Evolutionary conservation across 2,329 filamentous ascomycete species (phyloP), one percentile per base, ranked within the genome.

Genomic region (Paraconiothyrium sp.): DNA sequence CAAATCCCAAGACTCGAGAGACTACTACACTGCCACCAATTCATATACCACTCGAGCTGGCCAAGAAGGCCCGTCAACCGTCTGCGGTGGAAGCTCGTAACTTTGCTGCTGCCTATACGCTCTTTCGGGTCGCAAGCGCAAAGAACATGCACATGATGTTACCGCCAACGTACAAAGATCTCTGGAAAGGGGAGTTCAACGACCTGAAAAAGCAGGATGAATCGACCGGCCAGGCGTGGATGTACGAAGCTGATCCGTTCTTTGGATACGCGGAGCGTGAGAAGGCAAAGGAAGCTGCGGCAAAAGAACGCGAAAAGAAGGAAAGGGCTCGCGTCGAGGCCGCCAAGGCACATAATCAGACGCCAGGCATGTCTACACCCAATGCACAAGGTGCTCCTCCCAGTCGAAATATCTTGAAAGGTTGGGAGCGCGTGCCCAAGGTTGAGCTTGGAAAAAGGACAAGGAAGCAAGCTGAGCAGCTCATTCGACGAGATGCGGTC

Each of bases 191-290:
- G 6, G 89, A 94, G 60, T 97, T 99, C 68, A 87, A 91, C 64
- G 86, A 88, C 4, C 82, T 98, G 65, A 98, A 97, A 80, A 88
- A 88, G 66, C 86, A 89, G 68, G 94, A 97, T 71, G 83, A 92
- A 52, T 91, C 89, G 73, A 89, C 92, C 46, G 93, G 86, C 7
- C 88, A 88, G 65, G 90, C 83, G 0, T 97, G 94, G 91, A 90
- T 97, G 87, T 99, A 98, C 77, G 94, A 97, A 70, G 93, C 93
- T 11, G 95, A 99, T 72, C 95, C 95, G 0, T 99, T 99, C 81
- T 86, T 90, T 62, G 90, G 92, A 0, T 85, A 91, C 65, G 86
- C 90, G 67, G 92, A 96, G 78, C 85, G 92, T 56, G 91, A 97
- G 69, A 91, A 93, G 71, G 90, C 91, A 9, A 92, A 91, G 65